Evolutionary conservation across 805 yeast species (phyloP), one percentile per base, ranked within the genome.

Genomic region (Grigorovia humatica): DNA sequence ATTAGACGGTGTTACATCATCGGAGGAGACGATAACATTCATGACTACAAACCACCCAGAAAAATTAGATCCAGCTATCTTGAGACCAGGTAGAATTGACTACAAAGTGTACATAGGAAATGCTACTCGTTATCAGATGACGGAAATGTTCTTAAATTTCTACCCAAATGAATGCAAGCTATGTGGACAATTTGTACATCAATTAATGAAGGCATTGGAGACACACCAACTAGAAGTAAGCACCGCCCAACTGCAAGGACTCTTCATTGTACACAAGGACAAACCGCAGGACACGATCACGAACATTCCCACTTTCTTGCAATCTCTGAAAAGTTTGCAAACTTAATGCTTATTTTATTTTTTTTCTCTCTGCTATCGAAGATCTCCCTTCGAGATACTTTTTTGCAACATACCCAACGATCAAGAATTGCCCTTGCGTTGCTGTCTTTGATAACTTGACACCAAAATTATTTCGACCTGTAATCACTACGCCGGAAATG

Each of bases 1-100:
- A 0, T 73, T 93, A 47, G 99, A 93, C 67, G 99, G 99, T 47
- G 98, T 93, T 17, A 93, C 98, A 2, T 87, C 96, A 30, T 96
- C 97, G 1, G 99, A 93, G 64, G 98, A 93, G 64, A 85, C 96
- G 46, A 76, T 93, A 38, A 91, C 97, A 0, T 93, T 93, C 68
- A 93, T 93, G 99, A 93, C 99, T 19, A 91, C 99, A 19, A 93
- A 93, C 68, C 99, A 93, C 63, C 96, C 97, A 0, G 98, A 93
- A 56, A 80, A 80, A 56, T 73, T 93, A 42, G 99, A 93, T 62
- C 88, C 96, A 1, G 99, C 99, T 0, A 76, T 93, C 45, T 71
- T 93, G 65, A 77, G 99, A 57, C 99, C 99, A 0, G 99, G 99
- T 2, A 77, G 99, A 68, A 83, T 93, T 35, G 99, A 93, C 65